Conservation (phyloP, 495 filamentous ascomycete species). For the Aspergillus sclerotiicarbonarius region DNA sequence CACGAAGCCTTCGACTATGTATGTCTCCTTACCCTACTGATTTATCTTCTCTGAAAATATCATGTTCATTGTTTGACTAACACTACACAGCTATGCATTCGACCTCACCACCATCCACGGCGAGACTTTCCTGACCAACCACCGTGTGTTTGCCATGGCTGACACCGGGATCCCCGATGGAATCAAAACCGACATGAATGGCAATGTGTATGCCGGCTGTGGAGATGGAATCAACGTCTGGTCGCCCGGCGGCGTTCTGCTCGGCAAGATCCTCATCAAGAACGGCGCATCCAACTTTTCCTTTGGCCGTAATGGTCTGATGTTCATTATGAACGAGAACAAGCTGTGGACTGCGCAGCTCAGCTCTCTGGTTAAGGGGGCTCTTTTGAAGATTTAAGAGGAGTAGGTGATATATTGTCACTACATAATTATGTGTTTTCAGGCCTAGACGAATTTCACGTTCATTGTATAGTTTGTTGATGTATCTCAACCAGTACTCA, state of each 20-base stretch:
- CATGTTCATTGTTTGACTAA: neutral
- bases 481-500: too few relatives aligned
- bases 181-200: conserved; percentile 57
- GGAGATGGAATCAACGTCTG: conserved; percentile 63
- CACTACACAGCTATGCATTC: conserved; percentile 24
- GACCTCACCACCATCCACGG: conserved; percentile 22
- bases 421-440: too few relatives aligned
- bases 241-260: conserved; percentile 52
- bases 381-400: conserved; percentile 23
- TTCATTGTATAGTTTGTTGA: too few relatives aligned
- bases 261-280: conserved; percentile 51
- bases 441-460: too few relatives aligned
- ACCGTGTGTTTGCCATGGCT: conserved; percentile 59
- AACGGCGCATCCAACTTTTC: conserved; percentile 43
- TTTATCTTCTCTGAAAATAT: too few relatives aligned
- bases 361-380: conserved; percentile 27
- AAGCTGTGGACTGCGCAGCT: conserved; percentile 40
- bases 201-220: conserved; percentile 61
- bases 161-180: conserved; percentile 57
- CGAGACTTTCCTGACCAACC: conserved; percentile 46
- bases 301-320: conserved; percentile 40
- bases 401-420: neutral
- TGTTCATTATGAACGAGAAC: conserved; percentile 45
- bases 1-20: conserved; percentile 27
- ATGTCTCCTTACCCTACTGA: neutral